These are phyloP conservation scores for Trichoderma cornu-damae DNA, from an alignment of 2,329 filamentous ascomycete genomes.

Conservation along the genomic window DNA sequence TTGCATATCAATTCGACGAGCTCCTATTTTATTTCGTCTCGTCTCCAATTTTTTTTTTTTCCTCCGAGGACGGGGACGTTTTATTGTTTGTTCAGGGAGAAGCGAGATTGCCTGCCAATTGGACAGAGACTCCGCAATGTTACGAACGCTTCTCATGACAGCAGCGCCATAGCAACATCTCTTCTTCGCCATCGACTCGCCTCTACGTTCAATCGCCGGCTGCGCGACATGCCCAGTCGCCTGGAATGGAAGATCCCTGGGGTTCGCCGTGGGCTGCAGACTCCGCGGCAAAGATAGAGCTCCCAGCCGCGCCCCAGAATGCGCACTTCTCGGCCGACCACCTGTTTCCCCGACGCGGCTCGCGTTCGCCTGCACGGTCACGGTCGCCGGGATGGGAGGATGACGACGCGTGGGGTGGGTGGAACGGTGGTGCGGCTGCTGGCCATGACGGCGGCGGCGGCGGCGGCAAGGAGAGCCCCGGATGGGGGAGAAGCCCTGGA, in stretches of 20 bases:
- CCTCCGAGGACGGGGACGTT: background rate
- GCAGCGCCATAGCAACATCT: background rate
- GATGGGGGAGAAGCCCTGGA: constrained; percentile 33
- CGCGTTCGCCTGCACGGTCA: constrained; percentile 21
- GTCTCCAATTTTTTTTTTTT: background rate
- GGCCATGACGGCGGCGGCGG: constrained; percentile 21
- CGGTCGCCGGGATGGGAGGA: constrained; percentile 31
- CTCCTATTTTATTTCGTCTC: too few species aligned
- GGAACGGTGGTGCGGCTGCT: constrained; percentile 28
- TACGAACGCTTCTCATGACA: background rate
- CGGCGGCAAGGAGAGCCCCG: constrained; percentile 24
- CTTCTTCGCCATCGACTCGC: background rate
- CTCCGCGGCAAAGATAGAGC: constrained; percentile 34
- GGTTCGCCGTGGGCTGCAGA: constrained; percentile 53
- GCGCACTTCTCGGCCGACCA: constrained; percentile 30
- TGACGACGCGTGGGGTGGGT: constrained; percentile 35
- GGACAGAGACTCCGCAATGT: constrained; percentile 8
- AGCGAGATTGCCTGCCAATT: constrained; percentile 1
- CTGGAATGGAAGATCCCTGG: constrained; percentile 59
- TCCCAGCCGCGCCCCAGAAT: constrained; percentile 31
- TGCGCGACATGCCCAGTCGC: constrained; percentile 33
- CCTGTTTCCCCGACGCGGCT: constrained; percentile 22
- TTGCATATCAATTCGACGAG: background rate
- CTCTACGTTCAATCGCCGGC: background rate
- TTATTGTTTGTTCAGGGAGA: background rate